A percentile compares a stretch with the other conserved stretches of the same genome.
Evolutionary conservation across 2,329 filamentous ascomycete species (phyloP).

Genomic region (Cyphellophora attinorum): DNA sequence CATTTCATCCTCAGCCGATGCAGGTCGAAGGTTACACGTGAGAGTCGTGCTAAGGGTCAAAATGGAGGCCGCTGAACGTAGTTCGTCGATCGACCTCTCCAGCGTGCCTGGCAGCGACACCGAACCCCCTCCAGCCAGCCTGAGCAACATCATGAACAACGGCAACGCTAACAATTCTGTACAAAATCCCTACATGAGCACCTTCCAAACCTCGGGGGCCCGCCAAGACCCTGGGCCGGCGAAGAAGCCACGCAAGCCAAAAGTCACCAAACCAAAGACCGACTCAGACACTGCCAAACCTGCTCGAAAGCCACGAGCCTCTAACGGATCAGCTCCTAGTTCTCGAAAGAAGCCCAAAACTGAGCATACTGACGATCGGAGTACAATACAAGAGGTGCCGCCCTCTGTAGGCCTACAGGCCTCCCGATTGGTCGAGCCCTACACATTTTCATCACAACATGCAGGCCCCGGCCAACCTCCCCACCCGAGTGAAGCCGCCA

Average conservation of each 20-base stretch:
- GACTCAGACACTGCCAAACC: constrained; percentile 24
- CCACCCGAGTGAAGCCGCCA: constrained; percentile 9
- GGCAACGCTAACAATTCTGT: too few relatives aligned
- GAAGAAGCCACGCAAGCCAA: constrained; percentile 7
- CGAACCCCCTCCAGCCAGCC: constrained; percentile 9
- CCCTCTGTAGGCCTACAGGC: constrained; percentile 9
- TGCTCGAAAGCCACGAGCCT: constrained; percentile 15
- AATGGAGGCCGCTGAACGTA: constrained; percentile 16
- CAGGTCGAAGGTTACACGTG: not conserved
- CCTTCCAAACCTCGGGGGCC: constrained; percentile 4
- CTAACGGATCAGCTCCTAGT: constrained; percentile 22
- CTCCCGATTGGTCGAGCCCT: constrained; percentile 14
- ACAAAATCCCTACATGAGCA: too few relatives aligned
- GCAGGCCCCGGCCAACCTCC: constrained; percentile 1
- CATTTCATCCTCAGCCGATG: too few relatives aligned
- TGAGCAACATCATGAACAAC: too few relatives aligned
- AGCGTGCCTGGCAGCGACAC: constrained; percentile 17
- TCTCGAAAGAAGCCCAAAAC: constrained; percentile 41
- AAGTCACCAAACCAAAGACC: constrained; percentile 21
- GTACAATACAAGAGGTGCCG: constrained; percentile 8
- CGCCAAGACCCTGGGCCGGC: constrained; percentile 10
- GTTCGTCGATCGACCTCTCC: constrained; percentile 19
- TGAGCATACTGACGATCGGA: constrained; percentile 18
- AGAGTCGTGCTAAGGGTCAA: constrained; percentile 1
- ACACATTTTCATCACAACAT: constrained; percentile 2